Conservation (phyloP, 2,329 filamentous ascomycete species). For the Endocalyx cinctus region DNA sequence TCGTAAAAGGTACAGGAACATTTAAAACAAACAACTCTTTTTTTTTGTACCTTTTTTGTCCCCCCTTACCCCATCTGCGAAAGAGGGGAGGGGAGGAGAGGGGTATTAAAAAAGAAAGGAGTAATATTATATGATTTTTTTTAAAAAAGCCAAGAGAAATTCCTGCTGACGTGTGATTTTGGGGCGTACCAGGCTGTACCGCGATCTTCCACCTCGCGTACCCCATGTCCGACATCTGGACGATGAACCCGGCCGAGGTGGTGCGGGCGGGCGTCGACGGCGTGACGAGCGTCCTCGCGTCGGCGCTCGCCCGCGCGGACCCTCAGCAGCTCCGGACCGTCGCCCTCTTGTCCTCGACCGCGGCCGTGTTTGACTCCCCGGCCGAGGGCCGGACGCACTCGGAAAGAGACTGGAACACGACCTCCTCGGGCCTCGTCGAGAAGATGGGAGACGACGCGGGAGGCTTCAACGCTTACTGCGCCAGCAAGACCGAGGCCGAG, state of each 20-base stretch:
- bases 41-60: too few species aligned
- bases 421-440: slow-evolving; percentile 12
- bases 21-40: too few species aligned
- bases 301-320: slow-evolving; percentile 14
- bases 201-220: slow-evolving; percentile 23
- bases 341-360: slow-evolving; percentile 21
- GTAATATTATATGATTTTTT: too few species aligned
- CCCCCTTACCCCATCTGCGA: too few species aligned
- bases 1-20: slow-evolving; percentile 18
- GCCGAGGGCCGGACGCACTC: slow-evolving; percentile 13
- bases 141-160: too few species aligned
- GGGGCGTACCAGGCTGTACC: slow-evolving; percentile 18
- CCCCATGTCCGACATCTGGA: slow-evolving; percentile 18
- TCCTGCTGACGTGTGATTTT: too few species aligned
- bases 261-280: slow-evolving; percentile 17
- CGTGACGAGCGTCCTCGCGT: slow-evolving; percentile 15
- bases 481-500: slow-evolving; percentile 23
- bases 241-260: slow-evolving; percentile 16
- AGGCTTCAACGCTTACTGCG: slow-evolving; percentile 19
- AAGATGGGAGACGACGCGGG: slow-evolving; percentile 13
- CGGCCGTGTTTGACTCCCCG: slow-evolving; percentile 19
- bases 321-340: slow-evolving; percentile 16
- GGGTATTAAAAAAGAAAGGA: too few species aligned
- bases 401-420: slow-evolving; percentile 23
- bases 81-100: too few species aligned